Base-by-base conservation (phyloP, 768 basidiomycete species). In the Agaricus subrufescens region DNA sequence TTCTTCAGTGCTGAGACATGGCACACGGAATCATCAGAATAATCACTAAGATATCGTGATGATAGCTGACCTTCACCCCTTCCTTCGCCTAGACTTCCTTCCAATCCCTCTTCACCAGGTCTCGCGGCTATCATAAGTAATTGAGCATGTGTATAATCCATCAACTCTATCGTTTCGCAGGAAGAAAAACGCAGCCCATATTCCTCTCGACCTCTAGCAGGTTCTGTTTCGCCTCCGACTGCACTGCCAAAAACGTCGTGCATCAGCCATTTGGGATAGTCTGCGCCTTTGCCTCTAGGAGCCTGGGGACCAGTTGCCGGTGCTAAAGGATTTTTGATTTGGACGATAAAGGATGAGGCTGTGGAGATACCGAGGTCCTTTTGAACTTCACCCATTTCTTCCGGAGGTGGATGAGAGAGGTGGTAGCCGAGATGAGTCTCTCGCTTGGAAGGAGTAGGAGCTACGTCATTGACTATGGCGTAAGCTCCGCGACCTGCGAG, bases 301-400 rank as follows among this genome's bases (percentile, higher is more conserved):
- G 70, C 71, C 27, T 59, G 64, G 0, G 71, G 70, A 0, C 65
- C 74, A 3, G 70, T 70, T 2, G 68, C 66, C 0, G 79, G 74
- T 10, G 79, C 79, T 0, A 78, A 68, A 0, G 83, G 83, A 58
- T 85, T 85, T 69, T 84, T 86, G 47, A 85, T 79, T 59, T 86
- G 83, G 4, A 86, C 39, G 14, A 82, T 69, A 59, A 85, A 86
- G 0, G 79, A 79, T 0, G 79, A 80, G 0, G 79, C 77, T 0
- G 69, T 67, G 49, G 75, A 67, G 54, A 87, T 81, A 3, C 82
- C 82, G 4, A 88, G 69, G 5, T 72, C 77, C 19, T 70, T 62
- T 57, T 86, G 86, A 0, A 85, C 83, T 3, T 81, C 76, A 9
- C 82, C 81, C 39, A 76, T 63, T 15, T 74, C 69, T 15, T 68